These are phyloP conservation scores for Syzygium jambos DNA, from an alignment of 345 rosid species.

Conservation along the genomic window DNA sequence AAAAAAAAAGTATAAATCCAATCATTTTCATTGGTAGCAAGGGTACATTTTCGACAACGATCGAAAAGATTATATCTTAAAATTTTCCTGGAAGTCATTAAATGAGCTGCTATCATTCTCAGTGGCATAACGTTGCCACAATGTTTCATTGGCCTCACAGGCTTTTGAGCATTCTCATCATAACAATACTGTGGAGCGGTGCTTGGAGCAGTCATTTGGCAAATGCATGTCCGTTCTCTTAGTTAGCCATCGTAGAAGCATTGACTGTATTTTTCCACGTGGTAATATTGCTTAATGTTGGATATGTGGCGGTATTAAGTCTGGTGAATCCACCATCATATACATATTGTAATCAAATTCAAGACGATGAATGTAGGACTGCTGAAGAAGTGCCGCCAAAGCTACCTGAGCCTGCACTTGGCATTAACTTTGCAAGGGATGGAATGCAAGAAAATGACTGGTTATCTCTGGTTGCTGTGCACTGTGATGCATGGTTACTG, in stretches of 20 bases:
- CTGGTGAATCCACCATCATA: not conserved
- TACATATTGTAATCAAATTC: not conserved
- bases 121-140: not conserved
- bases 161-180: not conserved
- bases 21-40: not conserved
- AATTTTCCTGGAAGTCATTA: not conserved
- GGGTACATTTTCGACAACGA: not conserved
- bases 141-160: not conserved
- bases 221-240: not conserved
- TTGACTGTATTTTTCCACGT: not conserved
- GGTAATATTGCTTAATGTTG: not conserved
- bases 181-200: not conserved
- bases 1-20: not conserved
- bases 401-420: constrained; percentile 86
- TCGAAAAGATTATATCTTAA: not conserved
- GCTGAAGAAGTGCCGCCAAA: constrained; percentile 90
- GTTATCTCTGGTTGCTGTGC: constrained; percentile 72
- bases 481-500: constrained; percentile 78
- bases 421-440: constrained; percentile 82
- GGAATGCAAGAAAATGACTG: constrained; percentile 81
- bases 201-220: not conserved
- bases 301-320: not conserved
- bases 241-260: not conserved
- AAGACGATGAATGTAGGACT: constrained; percentile 8
- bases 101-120: not conserved